phyloP scores from a whole-genome alignment of 1,284 basidiomycete species.

The Pseudozyma hubeiensis region DNA sequence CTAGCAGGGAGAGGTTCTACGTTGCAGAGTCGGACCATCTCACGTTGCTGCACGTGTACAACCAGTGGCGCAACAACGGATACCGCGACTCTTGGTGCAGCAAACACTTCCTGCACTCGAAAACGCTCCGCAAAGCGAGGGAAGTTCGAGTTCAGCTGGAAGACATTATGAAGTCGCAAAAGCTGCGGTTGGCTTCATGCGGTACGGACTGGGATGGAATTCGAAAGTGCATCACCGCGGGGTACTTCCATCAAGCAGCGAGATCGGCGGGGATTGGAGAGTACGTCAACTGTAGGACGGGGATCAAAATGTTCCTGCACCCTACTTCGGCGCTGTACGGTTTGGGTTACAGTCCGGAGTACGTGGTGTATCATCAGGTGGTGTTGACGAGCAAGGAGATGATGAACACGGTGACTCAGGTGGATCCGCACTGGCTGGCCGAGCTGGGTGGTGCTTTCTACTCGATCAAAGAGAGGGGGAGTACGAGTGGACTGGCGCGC shows the following conservation, averaged over 20 bases:
- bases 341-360: conserved; percentile 94
- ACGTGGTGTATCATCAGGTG: conserved; percentile 93
- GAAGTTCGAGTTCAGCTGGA: conserved; percentile 97
- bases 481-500: conserved; percentile 76
- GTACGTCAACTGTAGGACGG: conserved; percentile 97
- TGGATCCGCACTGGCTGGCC: conserved; percentile 68
- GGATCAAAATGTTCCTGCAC: conserved; percentile 84
- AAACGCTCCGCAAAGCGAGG: conserved; percentile 90
- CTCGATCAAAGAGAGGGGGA: conserved; percentile 84
- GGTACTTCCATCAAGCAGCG: conserved; percentile 99
- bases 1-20: conserved; percentile 96
- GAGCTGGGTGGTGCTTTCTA: conserved; percentile 84
- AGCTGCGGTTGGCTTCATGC: conserved; percentile 87
- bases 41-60: conserved; percentile 94
- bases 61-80: conserved; percentile 96
- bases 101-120: conserved; percentile 95
- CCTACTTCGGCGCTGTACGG: conserved; percentile 97
- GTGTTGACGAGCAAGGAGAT: conserved; percentile 53
- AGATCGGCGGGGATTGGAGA: conserved; percentile 98
- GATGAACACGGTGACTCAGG: conserved; percentile 67
- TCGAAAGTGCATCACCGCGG: conserved; percentile 96
- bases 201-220: conserved; percentile 96
- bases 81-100: conserved; percentile 90
- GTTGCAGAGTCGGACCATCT: conserved; percentile 98
- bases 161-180: conserved; percentile 98